phyloP scores from a whole-genome alignment of 2,329 filamentous ascomycete species.

The Alternaria dauci region DNA sequence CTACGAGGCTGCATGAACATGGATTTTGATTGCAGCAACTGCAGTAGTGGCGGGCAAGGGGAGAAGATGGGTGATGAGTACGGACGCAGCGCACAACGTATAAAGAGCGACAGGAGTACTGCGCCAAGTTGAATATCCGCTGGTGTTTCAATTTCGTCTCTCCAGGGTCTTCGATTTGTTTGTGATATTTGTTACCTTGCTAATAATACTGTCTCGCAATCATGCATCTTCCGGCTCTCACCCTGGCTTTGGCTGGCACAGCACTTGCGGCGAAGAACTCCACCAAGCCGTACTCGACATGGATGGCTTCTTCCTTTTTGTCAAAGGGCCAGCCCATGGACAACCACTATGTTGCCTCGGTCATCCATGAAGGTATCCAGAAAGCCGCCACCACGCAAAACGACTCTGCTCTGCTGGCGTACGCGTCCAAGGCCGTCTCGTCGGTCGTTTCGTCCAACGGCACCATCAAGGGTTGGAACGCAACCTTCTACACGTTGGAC shows the following conservation, averaged over 20 bases:
- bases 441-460: constrained; percentile 59
- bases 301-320: constrained; percentile 61
- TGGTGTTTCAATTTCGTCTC: background rate
- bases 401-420: constrained; percentile 56
- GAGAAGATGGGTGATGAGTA: background rate
- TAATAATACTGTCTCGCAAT: constrained; percentile 20
- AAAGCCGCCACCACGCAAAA: constrained; percentile 55
- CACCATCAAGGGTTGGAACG: constrained; percentile 58
- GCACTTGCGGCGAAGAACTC: constrained; percentile 34
- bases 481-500: constrained; percentile 57
- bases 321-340: constrained; percentile 50
- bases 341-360: constrained; percentile 57
- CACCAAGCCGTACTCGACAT: constrained; percentile 44
- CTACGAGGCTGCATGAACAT: constrained; percentile 20
- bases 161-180: background rate
- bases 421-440: constrained; percentile 58
- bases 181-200: constrained; percentile 10
- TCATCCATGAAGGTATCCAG: constrained; percentile 59
- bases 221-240: constrained; percentile 39
- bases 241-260: constrained; percentile 33
- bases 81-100: constrained; percentile 7
- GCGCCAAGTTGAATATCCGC: background rate
- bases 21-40: constrained; percentile 24
- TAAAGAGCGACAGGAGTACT: constrained; percentile 11
- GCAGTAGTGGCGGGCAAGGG: constrained; percentile 9